These are phyloP conservation scores for Scutellaria barbata DNA, from an alignment of 257 asterid species.

Conservation along the genomic window DNA sequence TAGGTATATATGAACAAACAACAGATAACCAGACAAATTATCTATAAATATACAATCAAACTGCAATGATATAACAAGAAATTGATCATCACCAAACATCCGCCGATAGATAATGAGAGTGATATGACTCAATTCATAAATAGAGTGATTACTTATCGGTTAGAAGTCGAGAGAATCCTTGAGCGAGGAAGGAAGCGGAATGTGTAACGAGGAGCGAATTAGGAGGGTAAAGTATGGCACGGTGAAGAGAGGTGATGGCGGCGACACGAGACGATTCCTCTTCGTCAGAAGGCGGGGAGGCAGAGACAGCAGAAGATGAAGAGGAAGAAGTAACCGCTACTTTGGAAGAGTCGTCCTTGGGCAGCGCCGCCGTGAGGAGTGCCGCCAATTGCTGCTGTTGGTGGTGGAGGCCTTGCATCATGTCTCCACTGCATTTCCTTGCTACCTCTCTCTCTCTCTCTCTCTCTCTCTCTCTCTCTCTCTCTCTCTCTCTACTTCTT, in stretches of 20 bases:
- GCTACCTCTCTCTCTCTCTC: conserved; percentile 27
- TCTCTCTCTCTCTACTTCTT: neutral
- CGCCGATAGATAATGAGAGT: neutral
- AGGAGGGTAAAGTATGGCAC: conserved; percentile 83
- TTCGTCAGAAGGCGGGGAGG: conserved; percentile 49
- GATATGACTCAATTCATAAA: conserved; percentile 18
- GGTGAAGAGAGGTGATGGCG: conserved; percentile 82
- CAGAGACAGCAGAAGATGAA: conserved; percentile 40
- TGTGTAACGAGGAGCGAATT: conserved; percentile 81
- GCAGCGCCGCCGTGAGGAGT: conserved; percentile 91
- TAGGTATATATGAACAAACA: neutral
- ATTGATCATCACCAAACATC: conserved; percentile 4
- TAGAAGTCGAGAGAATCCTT: conserved; percentile 84
- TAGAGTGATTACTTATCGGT: conserved; percentile 63
- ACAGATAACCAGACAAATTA: neutral
- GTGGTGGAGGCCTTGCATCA: conserved; percentile 97
- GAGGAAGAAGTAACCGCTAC: conserved; percentile 47
- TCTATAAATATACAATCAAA: conserved; percentile 27
- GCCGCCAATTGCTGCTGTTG: conserved; percentile 96
- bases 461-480: conserved; percentile 15
- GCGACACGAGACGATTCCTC: conserved; percentile 80
- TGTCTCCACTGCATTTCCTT: conserved; percentile 57
- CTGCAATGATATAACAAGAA: neutral
- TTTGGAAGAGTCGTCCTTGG: conserved; percentile 66
- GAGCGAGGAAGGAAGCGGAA: conserved; percentile 87